Conservation (phyloP, 2,329 filamentous ascomycete species). For the Cladosporium sp. region DNA sequence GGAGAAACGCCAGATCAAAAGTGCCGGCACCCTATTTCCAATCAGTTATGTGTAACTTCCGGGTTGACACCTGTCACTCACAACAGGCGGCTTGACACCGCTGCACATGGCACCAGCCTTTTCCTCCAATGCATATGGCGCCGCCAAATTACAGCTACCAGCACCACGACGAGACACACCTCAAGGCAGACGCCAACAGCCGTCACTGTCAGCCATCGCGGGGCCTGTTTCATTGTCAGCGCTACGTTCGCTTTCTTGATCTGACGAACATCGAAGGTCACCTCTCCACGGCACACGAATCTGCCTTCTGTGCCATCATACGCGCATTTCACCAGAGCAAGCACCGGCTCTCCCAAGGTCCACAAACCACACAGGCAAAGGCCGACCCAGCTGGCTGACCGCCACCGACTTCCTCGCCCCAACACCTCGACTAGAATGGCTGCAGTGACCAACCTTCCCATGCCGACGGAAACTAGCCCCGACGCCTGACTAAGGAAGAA, state of each 20-base stretch:
- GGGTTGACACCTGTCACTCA: not conserved
- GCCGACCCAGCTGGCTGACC: not conserved
- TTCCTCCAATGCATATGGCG: not conserved
- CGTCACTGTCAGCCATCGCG: not conserved
- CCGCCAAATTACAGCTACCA: not conserved
- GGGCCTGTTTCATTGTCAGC: not conserved
- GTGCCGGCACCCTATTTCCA: not conserved
- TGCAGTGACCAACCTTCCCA: not conserved
- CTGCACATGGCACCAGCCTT: not conserved
- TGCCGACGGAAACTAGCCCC: not conserved
- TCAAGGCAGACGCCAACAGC: not conserved
- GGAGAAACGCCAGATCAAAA: not conserved
- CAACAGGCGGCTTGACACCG: slow-evolving; percentile 1
- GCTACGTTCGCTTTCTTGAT: not conserved
- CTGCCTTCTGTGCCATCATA: slow-evolving; percentile 1
- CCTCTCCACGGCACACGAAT: slow-evolving; percentile 1
- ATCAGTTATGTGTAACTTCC: not conserved
- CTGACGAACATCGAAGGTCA: not conserved
- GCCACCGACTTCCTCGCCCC: not conserved
- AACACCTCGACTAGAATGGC: not conserved
- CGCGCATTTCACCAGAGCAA: not conserved
- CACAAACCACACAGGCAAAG: not conserved
- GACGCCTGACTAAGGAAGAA: not conserved
- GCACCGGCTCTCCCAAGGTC: not conserved
- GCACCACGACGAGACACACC: slow-evolving; percentile 1